A percentile compares a stretch with the other conserved stretches of the same genome.
Evolutionary conservation across 805 yeast genomes (phyloP).

Genomic region (Yarrowia divulgata): DNA sequence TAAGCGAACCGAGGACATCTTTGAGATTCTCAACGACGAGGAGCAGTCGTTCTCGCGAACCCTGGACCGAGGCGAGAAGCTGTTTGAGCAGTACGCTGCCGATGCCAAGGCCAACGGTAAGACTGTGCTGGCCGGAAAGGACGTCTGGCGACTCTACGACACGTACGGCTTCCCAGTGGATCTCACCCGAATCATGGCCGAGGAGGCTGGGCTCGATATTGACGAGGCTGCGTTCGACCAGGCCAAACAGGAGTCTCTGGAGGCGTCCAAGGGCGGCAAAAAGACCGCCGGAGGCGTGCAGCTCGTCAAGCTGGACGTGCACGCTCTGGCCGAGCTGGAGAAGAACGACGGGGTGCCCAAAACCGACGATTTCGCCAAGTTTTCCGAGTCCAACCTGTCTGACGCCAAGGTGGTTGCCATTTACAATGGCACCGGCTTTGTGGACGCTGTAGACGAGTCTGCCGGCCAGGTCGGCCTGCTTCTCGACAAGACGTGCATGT

Average conservation of each 20-base stretch:
- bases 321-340: constrained; percentile 76
- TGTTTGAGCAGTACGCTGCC: constrained; percentile 91
- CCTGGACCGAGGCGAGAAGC: constrained; percentile 95
- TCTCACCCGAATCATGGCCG: constrained; percentile 97
- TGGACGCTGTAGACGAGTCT: constrained; percentile 54
- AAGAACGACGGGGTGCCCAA: constrained; percentile 65
- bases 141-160: constrained; percentile 98
- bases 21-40: constrained; percentile 94
- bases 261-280: constrained; percentile 92
- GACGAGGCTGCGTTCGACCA: constrained; percentile 92
- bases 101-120: constrained; percentile 77
- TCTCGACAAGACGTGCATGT: constrained; percentile 89
- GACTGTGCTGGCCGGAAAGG: constrained; percentile 85
- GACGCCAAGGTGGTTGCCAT: constrained; percentile 75
- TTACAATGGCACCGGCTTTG: constrained; percentile 68
- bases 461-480: constrained; percentile 76
- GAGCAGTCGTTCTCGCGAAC: constrained; percentile 95
- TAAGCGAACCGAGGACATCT: constrained; percentile 72
- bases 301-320: constrained; percentile 86
- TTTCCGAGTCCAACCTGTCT: constrained; percentile 67
- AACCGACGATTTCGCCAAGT: constrained; percentile 85
- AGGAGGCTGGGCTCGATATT: constrained; percentile 91
- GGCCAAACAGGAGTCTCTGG: constrained; percentile 87
- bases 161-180: constrained; percentile 99
- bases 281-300: constrained; percentile 61